Evolutionary conservation across 2,329 filamentous ascomycete genomes (phyloP).

Genomic region (Metarhizium brunneum): DNA sequence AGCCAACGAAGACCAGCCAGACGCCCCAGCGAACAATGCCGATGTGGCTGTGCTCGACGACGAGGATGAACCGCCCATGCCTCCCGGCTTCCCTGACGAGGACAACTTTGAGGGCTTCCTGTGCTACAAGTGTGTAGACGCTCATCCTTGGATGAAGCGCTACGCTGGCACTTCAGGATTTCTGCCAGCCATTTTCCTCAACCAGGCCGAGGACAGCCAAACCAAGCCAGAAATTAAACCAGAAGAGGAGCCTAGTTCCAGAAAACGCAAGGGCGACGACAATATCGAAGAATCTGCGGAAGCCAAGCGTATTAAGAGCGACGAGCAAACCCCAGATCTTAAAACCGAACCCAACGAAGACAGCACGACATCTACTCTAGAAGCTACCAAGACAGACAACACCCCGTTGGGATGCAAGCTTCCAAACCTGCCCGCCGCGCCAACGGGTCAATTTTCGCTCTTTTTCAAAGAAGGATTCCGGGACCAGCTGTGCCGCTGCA

Average conservation of each 20-base stretch:
- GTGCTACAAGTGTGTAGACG: slow-evolving; percentile 87
- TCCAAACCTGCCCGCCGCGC: slow-evolving; percentile 44
- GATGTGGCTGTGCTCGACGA: slow-evolving; percentile 30
- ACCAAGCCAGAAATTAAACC: slow-evolving; percentile 1
- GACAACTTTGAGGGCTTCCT: slow-evolving; percentile 85
- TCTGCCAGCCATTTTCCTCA: slow-evolving; percentile 57
- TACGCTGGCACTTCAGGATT: slow-evolving; percentile 80
- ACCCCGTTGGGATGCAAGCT: slow-evolving; percentile 46
- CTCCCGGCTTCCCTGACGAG: slow-evolving; percentile 79
- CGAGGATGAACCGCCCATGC: slow-evolving; percentile 58
- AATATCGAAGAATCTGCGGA: slow-evolving; percentile 27
- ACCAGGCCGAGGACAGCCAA: slow-evolving; percentile 7
- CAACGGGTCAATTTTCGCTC: slow-evolving; percentile 60
- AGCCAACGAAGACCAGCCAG: slow-evolving; percentile 27
- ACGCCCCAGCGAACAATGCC: slow-evolving; percentile 9
- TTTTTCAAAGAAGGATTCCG: slow-evolving; percentile 78
- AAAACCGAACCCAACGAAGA: neutral
- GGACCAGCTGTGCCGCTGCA: slow-evolving; percentile 71
- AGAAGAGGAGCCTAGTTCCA: slow-evolving; percentile 22
- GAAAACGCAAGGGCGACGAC: slow-evolving; percentile 60
- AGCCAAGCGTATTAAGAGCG: slow-evolving; percentile 46
- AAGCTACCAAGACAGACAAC: slow-evolving; percentile 1
- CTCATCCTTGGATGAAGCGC: slow-evolving; percentile 82
- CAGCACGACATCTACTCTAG: neutral
- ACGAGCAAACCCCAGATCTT: slow-evolving; percentile 12